These are phyloP conservation scores for Chaetomiaceae sp. DNA, from an alignment of 2,329 filamentous ascomycete genomes.

Conservation along the genomic window DNA sequence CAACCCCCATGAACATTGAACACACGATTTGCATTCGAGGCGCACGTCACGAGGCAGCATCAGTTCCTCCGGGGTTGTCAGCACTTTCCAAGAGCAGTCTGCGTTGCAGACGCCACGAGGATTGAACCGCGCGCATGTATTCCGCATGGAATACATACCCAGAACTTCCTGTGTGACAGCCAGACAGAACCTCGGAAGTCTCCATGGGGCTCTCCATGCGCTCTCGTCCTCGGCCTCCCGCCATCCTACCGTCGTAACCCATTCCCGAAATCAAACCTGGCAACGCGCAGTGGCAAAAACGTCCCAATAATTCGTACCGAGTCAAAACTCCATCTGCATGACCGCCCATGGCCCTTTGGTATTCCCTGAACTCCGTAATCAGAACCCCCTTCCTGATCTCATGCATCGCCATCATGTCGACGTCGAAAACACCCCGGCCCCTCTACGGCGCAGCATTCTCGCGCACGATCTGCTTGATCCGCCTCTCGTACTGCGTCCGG, in stretches of 20 bases:
- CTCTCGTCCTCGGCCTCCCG: too few relatives aligned
- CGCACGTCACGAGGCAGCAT: constrained; percentile 5
- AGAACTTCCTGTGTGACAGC: too few relatives aligned
- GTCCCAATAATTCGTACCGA: constrained; percentile 13
- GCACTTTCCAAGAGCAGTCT: neutral
- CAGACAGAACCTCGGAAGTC: too few relatives aligned
- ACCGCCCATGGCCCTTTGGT: constrained; percentile 15
- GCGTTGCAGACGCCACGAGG: neutral
- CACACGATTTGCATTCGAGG: constrained; percentile 4
- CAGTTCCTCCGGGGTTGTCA: neutral
- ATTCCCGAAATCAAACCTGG: constrained; percentile 11
- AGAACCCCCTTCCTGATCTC: neutral
- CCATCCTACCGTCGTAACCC: neutral
- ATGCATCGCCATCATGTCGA: neutral
- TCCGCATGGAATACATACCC: too few relatives aligned
- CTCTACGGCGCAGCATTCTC: constrained; percentile 75
- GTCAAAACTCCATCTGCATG: constrained; percentile 21
- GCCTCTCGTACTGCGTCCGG: constrained; percentile 77
- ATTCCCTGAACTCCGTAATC: constrained; percentile 21
- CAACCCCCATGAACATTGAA: too few relatives aligned
- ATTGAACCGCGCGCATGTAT: neutral
- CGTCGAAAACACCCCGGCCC: neutral
- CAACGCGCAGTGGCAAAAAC: too few relatives aligned
- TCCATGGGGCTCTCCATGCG: neutral
- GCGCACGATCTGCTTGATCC: constrained; percentile 78